phyloP scores from a whole-genome alignment of 352 stramenopile species.

The Elongisporangium undulatum region DNA sequence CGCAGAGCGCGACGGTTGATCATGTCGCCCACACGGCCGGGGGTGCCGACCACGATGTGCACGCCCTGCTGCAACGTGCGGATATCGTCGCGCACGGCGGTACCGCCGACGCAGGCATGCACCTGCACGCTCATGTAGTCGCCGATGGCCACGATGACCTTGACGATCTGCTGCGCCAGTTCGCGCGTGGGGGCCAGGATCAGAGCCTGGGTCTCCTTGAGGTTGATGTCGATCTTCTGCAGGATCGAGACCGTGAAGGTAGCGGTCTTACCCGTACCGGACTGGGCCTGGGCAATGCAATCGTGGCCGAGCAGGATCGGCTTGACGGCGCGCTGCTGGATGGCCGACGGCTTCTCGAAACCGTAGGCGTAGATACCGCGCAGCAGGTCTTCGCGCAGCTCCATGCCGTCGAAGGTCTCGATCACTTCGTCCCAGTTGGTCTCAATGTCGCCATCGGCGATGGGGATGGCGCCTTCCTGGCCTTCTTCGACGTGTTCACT shows the following conservation, averaged over 20 bases:
- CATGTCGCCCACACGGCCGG: slow-evolving; percentile 99
- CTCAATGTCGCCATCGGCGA: slow-evolving; percentile 94
- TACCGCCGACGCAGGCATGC: slow-evolving; percentile 98
- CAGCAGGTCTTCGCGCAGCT: slow-evolving; percentile 97
- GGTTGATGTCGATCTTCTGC: slow-evolving; percentile 94
- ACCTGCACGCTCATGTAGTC: slow-evolving; percentile 97
- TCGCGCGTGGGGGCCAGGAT: slow-evolving; percentile 99
- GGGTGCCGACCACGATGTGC: slow-evolving; percentile 98
- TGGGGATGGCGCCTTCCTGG: slow-evolving; percentile 65
- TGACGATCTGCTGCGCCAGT: slow-evolving; percentile 99
- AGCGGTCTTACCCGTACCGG: slow-evolving; percentile 98
- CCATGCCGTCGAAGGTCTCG: slow-evolving; percentile 99
- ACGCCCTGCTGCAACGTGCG: slow-evolving; percentile 96
- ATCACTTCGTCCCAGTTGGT: slow-evolving; percentile 99
- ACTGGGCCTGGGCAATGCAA: slow-evolving; percentile 99
- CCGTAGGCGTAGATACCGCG: slow-evolving; percentile 99
- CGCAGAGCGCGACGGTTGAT: slow-evolving; percentile 97
- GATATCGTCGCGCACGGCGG: slow-evolving; percentile 98
- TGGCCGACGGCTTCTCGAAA: slow-evolving; percentile 99
- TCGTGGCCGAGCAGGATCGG: slow-evolving; percentile 97
- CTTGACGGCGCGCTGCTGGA: slow-evolving; percentile 99
- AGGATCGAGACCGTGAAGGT: slow-evolving; percentile 99
- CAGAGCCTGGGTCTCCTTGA: slow-evolving; percentile 97
- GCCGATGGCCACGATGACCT: slow-evolving; percentile 93
- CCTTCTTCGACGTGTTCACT: slow-evolving; percentile 59